phyloP scores from a whole-genome alignment of 2,329 filamentous ascomycete species.

The Cladophialophora bantiana region DNA sequence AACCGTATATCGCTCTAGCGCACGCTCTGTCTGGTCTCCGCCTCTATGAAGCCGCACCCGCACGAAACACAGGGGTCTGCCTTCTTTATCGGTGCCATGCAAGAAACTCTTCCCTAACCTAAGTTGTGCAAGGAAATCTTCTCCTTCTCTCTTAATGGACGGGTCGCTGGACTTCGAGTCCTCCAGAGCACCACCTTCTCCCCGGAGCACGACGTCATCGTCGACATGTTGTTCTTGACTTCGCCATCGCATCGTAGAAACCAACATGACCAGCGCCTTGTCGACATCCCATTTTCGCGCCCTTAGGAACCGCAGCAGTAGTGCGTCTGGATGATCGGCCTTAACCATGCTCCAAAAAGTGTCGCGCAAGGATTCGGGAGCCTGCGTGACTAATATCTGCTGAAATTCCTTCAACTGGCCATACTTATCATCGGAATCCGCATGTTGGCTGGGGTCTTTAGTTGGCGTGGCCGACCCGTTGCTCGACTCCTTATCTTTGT shows the following conservation, averaged over 20 bases:
- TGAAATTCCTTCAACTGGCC: conserved; percentile 87
- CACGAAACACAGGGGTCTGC: conserved; percentile 86
- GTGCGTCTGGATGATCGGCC: conserved; percentile 88
- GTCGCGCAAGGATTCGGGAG: conserved; percentile 77
- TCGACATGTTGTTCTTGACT: conserved; percentile 84
- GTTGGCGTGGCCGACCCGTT: conserved; percentile 50
- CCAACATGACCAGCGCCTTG: conserved; percentile 89
- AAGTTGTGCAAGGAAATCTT: conserved; percentile 83
- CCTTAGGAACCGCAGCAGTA: conserved; percentile 80
- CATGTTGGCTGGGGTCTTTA: conserved; percentile 47
- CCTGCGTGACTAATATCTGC: conserved; percentile 76
- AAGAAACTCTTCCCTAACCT: conserved; percentile 92
- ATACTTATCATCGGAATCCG: conserved; percentile 83
- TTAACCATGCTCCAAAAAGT: conserved; percentile 96
- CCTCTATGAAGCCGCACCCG: conserved; percentile 80
- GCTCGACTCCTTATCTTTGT: conserved; percentile 45
- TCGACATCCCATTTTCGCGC: conserved; percentile 97
- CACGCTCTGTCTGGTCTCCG: conserved; percentile 81
- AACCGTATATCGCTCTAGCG: conserved; percentile 87
- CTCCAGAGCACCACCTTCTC: conserved; percentile 72
- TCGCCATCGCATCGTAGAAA: conserved; percentile 94
- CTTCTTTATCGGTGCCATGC: conserved; percentile 83
- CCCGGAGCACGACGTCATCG: conserved; percentile 80
- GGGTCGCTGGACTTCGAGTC: conserved; percentile 67
- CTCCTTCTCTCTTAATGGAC: conserved; percentile 69